A percentile compares a stretch with the other conserved stretches of the same genome.
phyloP scores from a whole-genome alignment of 2,329 filamentous ascomycete species.

The Talaromyces sp. region DNA sequence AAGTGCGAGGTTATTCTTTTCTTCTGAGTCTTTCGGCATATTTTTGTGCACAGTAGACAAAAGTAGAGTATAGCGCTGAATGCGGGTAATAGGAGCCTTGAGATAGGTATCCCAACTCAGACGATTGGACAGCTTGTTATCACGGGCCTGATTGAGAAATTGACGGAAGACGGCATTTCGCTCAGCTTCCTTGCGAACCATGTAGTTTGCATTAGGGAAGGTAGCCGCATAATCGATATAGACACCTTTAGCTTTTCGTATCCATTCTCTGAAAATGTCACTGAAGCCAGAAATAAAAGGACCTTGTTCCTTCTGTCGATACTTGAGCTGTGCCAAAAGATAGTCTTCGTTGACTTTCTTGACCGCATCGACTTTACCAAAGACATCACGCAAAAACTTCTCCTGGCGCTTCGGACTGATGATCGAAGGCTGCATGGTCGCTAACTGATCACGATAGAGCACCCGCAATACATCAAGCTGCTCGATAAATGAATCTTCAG shows the following conservation, averaged over 20 bases:
- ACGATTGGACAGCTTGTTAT: conserved; percentile 75
- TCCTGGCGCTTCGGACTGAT: conserved; percentile 74
- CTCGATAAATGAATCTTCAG: conserved; percentile 87
- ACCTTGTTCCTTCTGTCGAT: conserved; percentile 93
- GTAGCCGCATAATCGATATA: conserved; percentile 91
- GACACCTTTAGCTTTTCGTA: conserved; percentile 81
- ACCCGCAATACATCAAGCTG: conserved; percentile 81
- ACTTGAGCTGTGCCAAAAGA: conserved; percentile 89
- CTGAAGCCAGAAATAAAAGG: conserved; percentile 93
- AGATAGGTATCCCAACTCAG: conserved; percentile 93
- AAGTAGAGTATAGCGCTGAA: conserved; percentile 86
- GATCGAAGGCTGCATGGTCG: conserved; percentile 71
- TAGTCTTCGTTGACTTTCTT: conserved; percentile 91
- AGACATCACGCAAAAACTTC: conserved; percentile 80
- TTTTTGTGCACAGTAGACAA: conserved; percentile 80
- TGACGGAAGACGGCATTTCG: conserved; percentile 81
- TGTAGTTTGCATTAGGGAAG: conserved; percentile 79
- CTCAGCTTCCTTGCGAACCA: conserved; percentile 79
- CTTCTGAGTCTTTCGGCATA: conserved; percentile 79
- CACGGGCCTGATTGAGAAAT: conserved; percentile 77
- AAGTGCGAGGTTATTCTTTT: conserved; percentile 77
- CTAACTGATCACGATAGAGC: conserved; percentile 80
- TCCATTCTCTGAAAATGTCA: conserved; percentile 98
- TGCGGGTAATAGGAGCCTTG: conserved; percentile 85
- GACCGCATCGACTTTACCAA: conserved; percentile 85